Base-by-base conservation (phyloP, 768 basidiomycete species). In the Clitopilus passeckerianus region DNA sequence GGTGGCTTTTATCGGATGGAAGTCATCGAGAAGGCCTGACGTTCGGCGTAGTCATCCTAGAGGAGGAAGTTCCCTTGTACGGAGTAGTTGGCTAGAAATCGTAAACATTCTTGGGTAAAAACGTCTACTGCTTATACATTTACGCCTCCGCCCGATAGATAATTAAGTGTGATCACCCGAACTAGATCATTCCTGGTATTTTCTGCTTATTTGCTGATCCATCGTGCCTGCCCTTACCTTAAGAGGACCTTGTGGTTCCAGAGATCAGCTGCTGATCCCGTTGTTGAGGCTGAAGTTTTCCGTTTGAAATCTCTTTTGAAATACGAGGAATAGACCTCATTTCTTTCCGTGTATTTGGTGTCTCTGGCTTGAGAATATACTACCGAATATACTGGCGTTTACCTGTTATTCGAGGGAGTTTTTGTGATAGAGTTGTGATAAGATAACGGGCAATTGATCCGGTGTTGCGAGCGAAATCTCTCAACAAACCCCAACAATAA, bases 401-500 rank as follows among this genome's bases (percentile, higher is more conserved):
- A 50, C 15, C 46, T 41, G 3, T 14, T 9, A 50, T 18, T 50
- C 46, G 46, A 50, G 20, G 22, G 7, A 50, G 3, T 50, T 20
- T n/a, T 10, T 5, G 18, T 50, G 46, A 50, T 50, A 50, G 46
- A 50, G 46, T 50, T 50, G 46, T 50, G 54, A 55, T 55, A 55
- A 55, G 54, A 55, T 55, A 55, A 55, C 54, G 54, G 27, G 30
- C 54, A 34, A 55, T 37, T 55, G 54, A 55, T 55, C 54, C 54
- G 54, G 54, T 37, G 33, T 33, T 34, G 23, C 27, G 6, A n/a
- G 54, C 33, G 16, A 33, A 18, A 50, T 37, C 35, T 30, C 54
- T 55, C 54, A 55, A 55, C 27, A 55, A 55, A 33, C 54, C 35
- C 30, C 54, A 55, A 55, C 54, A 55, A 55, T 37, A 33, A 50